Evolutionary conservation across 306 rosid genomes (phyloP), one percentile per base, ranked within the genome.

Genomic region (Vachellia pachyceras): DNA sequence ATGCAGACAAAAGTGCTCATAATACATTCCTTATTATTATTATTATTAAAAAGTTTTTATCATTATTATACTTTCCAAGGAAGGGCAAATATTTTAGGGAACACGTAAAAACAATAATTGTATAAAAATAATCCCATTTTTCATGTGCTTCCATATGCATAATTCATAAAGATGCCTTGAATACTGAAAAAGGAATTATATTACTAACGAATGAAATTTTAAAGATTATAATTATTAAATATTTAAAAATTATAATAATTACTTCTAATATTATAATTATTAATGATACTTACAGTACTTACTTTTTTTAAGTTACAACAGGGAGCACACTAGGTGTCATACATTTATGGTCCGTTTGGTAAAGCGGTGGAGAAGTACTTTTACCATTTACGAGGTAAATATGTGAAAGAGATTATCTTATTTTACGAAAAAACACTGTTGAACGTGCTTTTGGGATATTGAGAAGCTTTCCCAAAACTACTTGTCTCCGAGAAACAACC

Each of bases 1-100:
- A 80, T 75, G 86, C 77, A 77, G 88, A 91, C 91, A 91, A 91
- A 93, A 93, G 96, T 85, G 74, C 71, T 88, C 41, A 77, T 35
- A 91, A 86, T 88, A 86, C 88, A 3, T 20, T 20, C 25, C 25
- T 6, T 9, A 81, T 84, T 29, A 29, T 29, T 29, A 29, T 29
- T 29, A 29, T 29, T 84, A 67, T 80, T 86, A 55, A 68, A 91
- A 91, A 88, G 90, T 83, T 84, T 83, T 84, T 90, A 86, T 88
- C 82, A 84, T 89, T 84, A 88, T 75, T 84, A 88, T 75, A 80
- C 90, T 89, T 91, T 84, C 80, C 75, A 69, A 68, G 77, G 79
- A 61, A 84, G 85, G 52, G 66, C 80, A 83, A 83, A 84, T 76
- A 83, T 54, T 37, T 20, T 67, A 3, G 77, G 57, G 76, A 73